Base-by-base conservation (phyloP, 257 asterid species). In the Ajuga chamaepitys region DNA sequence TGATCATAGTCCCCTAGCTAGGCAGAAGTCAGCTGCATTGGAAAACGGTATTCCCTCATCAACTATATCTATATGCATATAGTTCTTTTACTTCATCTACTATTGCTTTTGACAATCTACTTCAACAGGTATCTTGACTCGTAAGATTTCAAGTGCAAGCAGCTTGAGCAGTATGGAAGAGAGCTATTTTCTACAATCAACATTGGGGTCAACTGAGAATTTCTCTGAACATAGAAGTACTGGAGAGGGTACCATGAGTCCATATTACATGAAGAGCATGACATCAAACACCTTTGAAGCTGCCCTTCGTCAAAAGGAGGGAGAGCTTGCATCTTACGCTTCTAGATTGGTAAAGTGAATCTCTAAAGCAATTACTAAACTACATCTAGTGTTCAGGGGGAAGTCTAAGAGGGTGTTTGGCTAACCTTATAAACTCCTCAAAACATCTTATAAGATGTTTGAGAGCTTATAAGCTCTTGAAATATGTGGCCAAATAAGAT, bases 81-180 rank as follows among this genome's bases (percentile, higher is more conserved):
- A 32, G 40, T 52, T 59, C 28, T 8, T 28, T 47, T 44, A 11
- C 51, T 12, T 72, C 32, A 17, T 53, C 45, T 57, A 26, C 68
- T 22, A 22, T 22, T 50, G 35, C 52, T 47, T 64, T 59, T 82
- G 74, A 64, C 55, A 22, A 55, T 74, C 58, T 37, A 50, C 61
- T 68, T 82, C 54, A 67, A 76, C 96, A 94, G 99, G 96, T 12
- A 59, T 51, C 75, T 78, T 86, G 88, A 65, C 80, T 58, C 95
- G 91, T 45, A 86, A 81, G 84, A 78, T 86, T 73, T 94, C 97
- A 18, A 88, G 94, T 74, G 84, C 89, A 18, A 83, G 96, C 82
- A 94, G 97, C 81, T 75, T 94, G 82, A 77, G 89, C 78, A 88
- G 95, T 60, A 90, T 94, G 95, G 99, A 90, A 78, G 99, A 94